Evolutionary conservation across 352 stramenopile species (phyloP), one percentile per base, ranked within the genome.

Genomic region (Phytophthora citricola): DNA sequence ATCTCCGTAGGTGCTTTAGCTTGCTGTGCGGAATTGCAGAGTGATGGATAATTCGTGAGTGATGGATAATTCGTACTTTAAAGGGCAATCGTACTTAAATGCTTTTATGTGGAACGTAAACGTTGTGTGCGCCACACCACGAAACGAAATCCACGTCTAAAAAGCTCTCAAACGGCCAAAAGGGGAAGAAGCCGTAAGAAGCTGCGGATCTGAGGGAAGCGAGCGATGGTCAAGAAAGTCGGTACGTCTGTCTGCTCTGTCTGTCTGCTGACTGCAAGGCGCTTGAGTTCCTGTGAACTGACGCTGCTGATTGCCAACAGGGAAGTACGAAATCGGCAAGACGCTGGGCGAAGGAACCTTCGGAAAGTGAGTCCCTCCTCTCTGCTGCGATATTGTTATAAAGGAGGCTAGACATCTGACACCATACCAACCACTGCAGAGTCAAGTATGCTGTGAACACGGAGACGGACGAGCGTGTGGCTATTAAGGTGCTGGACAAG

Each of bases 401-500:
- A 1, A 36, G 12, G 22, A 27, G n/a, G 3, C 24, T 9, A 12
- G 4, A 1, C 0, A 9, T 14, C 31, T 46, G 29, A 41, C 11
- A 12, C 12, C 15, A 10, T 43, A 20, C 7, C 36, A 47, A 24
- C 2, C 14, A 3, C 43, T 50, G 43, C 66, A 97, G 88, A 69
- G 92, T 98, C 50, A 98, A 98, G 73, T 95, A 97, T 85, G 96
- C 97, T 11, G 83, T 98, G 57, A 98, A 99, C 79, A 96, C 93
- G 50, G 94, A 99, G 66, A 98, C 95, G 31, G 85, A 95, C 49
- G 90, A 98, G 75, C 88, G 89, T 41, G 97, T 98, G 61, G 97
- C 97, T 31, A 98, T 99, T 73, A 99, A 99, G 80, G 92, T 98
- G 66, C 83, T 99, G 61, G 95, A 99, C 76, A 99, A 99, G 82